These are phyloP conservation scores for Apiotrichum veenhuisii DNA, from an alignment of 1,284 basidiomycete genomes.

Conservation along the genomic window DNA sequence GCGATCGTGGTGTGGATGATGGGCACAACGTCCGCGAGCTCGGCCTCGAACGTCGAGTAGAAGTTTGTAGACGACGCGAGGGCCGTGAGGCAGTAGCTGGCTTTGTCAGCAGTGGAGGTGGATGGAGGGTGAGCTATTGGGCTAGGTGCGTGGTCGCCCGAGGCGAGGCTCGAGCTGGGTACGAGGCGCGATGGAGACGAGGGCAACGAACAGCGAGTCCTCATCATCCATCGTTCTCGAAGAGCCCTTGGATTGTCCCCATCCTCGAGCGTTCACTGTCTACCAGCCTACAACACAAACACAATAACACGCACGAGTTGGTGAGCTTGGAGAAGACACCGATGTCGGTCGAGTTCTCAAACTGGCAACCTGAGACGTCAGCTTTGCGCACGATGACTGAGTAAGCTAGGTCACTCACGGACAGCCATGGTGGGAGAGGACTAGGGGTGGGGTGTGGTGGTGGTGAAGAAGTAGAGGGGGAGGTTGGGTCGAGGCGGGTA, in stretches of 20 bases:
- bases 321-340: slow-evolving; percentile 93
- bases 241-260: background rate
- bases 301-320: slow-evolving; percentile 57
- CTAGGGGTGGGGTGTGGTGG: background rate
- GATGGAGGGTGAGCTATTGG: background rate
- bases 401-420: slow-evolving; percentile 47
- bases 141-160: background rate
- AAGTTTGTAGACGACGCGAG: slow-evolving; percentile 97
- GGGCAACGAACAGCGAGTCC: too few species aligned
- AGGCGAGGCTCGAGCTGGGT: too few species aligned
- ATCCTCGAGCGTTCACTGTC: background rate
- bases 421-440: slow-evolving; percentile 50
- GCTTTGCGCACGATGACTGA: background rate
- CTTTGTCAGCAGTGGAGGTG: background rate
- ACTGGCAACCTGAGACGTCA: slow-evolving; percentile 67
- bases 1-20: slow-evolving; percentile 96
- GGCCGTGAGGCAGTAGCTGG: slow-evolving; percentile 82
- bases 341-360: slow-evolving; percentile 96
- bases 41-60: slow-evolving; percentile 94
- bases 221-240: background rate
- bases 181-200: too few species aligned
- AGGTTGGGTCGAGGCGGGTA: background rate
- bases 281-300: background rate
- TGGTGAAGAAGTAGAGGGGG: background rate
- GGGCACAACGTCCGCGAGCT: slow-evolving; percentile 88